Conservation (phyloP, 257 asterid species). For the Agastache rugosa region DNA sequence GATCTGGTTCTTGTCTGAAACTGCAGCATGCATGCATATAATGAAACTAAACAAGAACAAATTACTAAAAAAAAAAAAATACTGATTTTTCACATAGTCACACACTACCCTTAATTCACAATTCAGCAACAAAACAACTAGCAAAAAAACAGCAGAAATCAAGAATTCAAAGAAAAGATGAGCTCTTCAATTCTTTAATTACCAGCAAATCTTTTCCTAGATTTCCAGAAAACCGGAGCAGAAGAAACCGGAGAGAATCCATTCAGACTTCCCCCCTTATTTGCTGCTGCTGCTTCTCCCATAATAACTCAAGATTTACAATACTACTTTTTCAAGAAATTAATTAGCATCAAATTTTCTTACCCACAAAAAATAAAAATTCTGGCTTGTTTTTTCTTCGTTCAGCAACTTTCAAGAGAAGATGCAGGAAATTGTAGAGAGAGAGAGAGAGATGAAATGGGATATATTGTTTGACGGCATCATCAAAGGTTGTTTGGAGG, state of each 20-base stretch:
- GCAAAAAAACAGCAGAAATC: background rate
- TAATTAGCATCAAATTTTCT: conserved; percentile 7
- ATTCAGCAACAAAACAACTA: background rate
- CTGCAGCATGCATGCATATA: conserved; percentile 33
- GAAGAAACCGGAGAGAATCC: conserved; percentile 84
- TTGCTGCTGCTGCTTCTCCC: conserved; percentile 47
- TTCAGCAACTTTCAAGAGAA: background rate
- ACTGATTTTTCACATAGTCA: background rate
- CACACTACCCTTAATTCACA: background rate
- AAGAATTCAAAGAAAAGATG: background rate
- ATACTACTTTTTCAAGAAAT: conserved; percentile 9
- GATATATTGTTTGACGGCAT: conserved; percentile 41
- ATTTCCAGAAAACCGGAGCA: conserved; percentile 83
- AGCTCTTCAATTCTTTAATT: background rate
- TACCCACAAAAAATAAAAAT: background rate
- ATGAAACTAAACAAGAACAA: background rate
- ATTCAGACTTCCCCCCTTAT: conserved; percentile 43
- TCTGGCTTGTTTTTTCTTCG: background rate
- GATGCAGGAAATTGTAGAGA: conserved; percentile 32
- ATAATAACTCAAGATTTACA: conserved; percentile 15
- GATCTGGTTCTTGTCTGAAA: conserved; percentile 19
- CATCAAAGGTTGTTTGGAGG: conserved; percentile 34
- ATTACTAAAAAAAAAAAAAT: background rate
- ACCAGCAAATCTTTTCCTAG: conserved; percentile 74
- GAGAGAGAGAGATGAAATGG: conserved; percentile 28